Conservation (phyloP, 345 rosid species). For the Brassica nigra region DNA sequence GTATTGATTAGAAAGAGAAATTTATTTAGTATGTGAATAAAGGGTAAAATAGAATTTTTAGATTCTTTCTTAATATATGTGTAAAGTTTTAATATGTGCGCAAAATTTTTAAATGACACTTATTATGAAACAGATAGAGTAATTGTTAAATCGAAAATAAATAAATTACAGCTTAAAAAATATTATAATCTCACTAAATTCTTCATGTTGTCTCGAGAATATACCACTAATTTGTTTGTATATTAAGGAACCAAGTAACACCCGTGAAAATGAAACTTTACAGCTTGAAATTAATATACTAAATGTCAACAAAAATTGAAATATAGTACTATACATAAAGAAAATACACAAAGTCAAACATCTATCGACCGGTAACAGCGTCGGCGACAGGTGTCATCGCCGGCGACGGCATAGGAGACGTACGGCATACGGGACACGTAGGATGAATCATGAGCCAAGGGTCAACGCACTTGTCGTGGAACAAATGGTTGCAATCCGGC, state of each 20-base stretch:
- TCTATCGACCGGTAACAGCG: constrained; percentile 41
- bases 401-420: constrained; percentile 74
- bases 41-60: too few species aligned
- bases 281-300: constrained; percentile 4
- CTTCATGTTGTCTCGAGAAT: not conserved
- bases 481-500: constrained; percentile 81
- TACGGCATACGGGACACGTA: constrained; percentile 75
- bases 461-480: constrained; percentile 75
- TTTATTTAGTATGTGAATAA: too few species aligned
- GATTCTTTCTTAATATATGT: too few species aligned
- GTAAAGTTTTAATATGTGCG: too few species aligned
- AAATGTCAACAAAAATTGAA: constrained; percentile 12
- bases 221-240: not conserved
- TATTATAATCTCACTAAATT: not conserved
- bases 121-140: too few species aligned
- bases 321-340: not conserved
- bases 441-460: constrained; percentile 75
- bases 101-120: too few species aligned
- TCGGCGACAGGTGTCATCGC: constrained; percentile 63
- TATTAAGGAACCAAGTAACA: constrained; percentile 7
- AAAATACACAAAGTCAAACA: constrained; percentile 11
- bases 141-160: not conserved
- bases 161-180: too few species aligned
- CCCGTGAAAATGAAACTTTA: constrained; percentile 29
- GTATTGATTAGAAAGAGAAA: too few species aligned